phyloP scores from a whole-genome alignment of 805 yeast genomes.

The Pichia rugopelliculosa region DNA sequence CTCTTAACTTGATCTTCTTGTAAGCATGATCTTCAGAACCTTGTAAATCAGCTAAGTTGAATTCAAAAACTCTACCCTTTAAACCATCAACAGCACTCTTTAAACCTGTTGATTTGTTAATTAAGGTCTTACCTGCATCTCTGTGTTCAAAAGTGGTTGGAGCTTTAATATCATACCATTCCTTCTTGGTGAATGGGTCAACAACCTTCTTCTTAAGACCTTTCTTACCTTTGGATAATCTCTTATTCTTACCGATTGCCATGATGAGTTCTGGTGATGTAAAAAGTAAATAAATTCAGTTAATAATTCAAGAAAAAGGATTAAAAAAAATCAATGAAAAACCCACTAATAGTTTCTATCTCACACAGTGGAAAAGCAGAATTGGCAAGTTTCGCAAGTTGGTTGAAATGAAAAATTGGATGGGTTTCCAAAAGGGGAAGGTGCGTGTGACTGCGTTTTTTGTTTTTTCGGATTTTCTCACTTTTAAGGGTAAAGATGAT shows the following conservation, averaged over 20 bases:
- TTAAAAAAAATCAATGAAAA: not conserved
- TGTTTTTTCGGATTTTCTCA: too few species aligned
- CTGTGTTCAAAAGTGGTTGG: constrained; percentile 98
- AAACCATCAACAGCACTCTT: constrained; percentile 96
- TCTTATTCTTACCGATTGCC: constrained; percentile 65
- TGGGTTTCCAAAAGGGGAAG: not conserved
- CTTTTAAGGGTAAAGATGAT: not conserved
- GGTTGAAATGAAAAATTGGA: not conserved
- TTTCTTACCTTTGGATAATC: constrained; percentile 85
- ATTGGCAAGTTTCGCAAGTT: not conserved
- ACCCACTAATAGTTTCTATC: not conserved
- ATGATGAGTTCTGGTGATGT: constrained; percentile 29
- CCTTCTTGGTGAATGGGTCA: constrained; percentile 99
- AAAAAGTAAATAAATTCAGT: constrained; percentile 1
- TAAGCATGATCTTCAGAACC: constrained; percentile 98
- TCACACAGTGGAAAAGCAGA: not conserved
- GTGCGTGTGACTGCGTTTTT: not conserved
- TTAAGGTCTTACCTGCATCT: constrained; percentile 96
- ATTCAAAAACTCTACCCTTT: constrained; percentile 96
- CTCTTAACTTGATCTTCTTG: constrained; percentile 96
- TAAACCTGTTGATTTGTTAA: constrained; percentile 97
- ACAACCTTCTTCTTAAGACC: constrained; percentile 99
- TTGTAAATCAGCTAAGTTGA: constrained; percentile 93
- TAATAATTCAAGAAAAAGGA: not conserved
- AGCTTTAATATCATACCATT: constrained; percentile 97